Evolutionary conservation across 2,329 filamentous ascomycete genomes (phyloP).

Genomic region (Aspergillus eucalypticola): DNA sequence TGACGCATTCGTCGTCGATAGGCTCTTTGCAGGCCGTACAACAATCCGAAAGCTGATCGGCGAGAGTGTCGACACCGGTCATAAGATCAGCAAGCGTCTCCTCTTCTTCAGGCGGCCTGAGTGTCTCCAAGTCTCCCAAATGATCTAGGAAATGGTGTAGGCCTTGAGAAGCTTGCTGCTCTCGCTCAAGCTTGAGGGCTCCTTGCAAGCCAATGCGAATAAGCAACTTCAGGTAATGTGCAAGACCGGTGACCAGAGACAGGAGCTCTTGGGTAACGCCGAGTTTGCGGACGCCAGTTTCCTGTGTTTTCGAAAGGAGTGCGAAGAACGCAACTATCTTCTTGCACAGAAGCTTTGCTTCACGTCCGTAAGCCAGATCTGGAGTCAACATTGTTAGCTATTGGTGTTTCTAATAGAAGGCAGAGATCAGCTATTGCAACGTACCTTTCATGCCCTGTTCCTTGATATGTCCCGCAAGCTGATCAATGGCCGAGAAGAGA

Average conservation of each 20-base stretch:
- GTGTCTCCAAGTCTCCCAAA: slow-evolving; percentile 76
- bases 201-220: slow-evolving; percentile 97
- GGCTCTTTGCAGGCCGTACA: slow-evolving; percentile 79
- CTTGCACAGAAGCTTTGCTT: slow-evolving; percentile 99
- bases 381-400: slow-evolving; percentile 24
- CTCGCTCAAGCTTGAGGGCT: slow-evolving; percentile 84
- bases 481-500: slow-evolving; percentile 83
- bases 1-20: slow-evolving; percentile 91
- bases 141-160: slow-evolving; percentile 82
- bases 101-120: slow-evolving; percentile 65
- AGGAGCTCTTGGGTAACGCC: slow-evolving; percentile 97
- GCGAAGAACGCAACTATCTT: slow-evolving; percentile 99
- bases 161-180: slow-evolving; percentile 71
- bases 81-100: slow-evolving; percentile 64
- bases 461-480: slow-evolving; percentile 73
- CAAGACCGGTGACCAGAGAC: slow-evolving; percentile 92
- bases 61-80: slow-evolving; percentile 65
- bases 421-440: neutral
- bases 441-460: slow-evolving; percentile 71
- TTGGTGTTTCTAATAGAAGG: neutral
- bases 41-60: slow-evolving; percentile 78
- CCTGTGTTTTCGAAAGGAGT: slow-evolving; percentile 89
- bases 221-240: slow-evolving; percentile 94
- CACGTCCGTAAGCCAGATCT: slow-evolving; percentile 87
- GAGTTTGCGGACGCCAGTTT: slow-evolving; percentile 82